phyloP scores from a whole-genome alignment of 2,329 filamentous ascomycete species.

The Neophaeococcomyces aloes region DNA sequence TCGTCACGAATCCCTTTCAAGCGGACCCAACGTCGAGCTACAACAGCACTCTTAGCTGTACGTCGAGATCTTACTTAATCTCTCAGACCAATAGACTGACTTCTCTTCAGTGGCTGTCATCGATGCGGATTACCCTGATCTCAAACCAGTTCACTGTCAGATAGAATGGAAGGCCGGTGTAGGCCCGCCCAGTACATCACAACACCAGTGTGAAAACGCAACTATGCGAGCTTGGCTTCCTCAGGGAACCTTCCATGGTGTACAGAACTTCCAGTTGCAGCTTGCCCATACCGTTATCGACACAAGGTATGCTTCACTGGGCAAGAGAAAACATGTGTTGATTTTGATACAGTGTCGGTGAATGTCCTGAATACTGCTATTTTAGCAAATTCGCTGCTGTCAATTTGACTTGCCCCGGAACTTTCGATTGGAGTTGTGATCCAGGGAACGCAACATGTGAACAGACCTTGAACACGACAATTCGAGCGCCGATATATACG shows the following conservation, averaged over 20 bases:
- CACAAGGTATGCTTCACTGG: constrained; percentile 10
- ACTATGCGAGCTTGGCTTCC: constrained; percentile 10
- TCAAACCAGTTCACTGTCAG: constrained; percentile 13
- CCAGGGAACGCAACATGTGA: constrained; percentile 12
- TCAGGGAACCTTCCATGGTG: constrained; percentile 12
- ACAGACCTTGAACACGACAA: constrained; percentile 11
- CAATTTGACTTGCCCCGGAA: constrained; percentile 13
- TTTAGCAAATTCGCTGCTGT: constrained; percentile 16
- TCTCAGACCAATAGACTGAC: too few relatives aligned
- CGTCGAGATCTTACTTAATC: constrained; percentile 2
- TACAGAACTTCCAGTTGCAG: constrained; percentile 14
- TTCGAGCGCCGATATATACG: constrained; percentile 12
- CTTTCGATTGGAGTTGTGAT: constrained; percentile 16
- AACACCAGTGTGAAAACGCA: constrained; percentile 5
- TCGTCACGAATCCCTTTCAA: constrained; percentile 17
- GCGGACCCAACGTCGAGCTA: constrained; percentile 14
- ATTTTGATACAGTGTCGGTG: background rate
- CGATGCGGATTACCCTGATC: constrained; percentile 18
- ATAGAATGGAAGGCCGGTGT: constrained; percentile 18
- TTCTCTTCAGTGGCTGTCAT: constrained; percentile 20
- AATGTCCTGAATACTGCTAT: constrained; percentile 1
- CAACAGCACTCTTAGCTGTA: constrained; percentile 15
- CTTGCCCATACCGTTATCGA: constrained; percentile 18
- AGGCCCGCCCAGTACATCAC: constrained; percentile 9
- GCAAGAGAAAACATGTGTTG: background rate